phyloP scores from a whole-genome alignment of 75 land plant genomes.

The Chamaecyparis obtusa region DNA sequence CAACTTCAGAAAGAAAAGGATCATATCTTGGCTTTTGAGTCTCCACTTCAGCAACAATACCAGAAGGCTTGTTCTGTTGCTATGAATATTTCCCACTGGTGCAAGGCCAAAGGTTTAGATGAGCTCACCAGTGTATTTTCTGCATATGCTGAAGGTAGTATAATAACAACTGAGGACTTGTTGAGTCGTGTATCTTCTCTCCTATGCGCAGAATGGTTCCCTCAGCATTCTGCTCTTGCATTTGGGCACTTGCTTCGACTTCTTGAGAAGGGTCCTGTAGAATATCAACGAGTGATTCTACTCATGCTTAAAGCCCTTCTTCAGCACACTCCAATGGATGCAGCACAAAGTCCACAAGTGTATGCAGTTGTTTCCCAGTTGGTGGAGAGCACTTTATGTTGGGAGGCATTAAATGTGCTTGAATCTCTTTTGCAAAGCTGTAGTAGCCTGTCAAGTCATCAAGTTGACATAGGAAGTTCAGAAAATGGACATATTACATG shows the following conservation, averaged over 20 bases:
- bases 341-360: constrained; percentile 93
- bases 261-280: constrained; percentile 91
- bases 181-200: constrained; percentile 71
- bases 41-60: constrained; percentile 81
- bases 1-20: constrained; percentile 70
- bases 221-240: constrained; percentile 88
- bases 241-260: constrained; percentile 92
- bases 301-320: constrained; percentile 90
- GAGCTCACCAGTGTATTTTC: constrained; percentile 69
- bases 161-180: constrained; percentile 61
- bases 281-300: constrained; percentile 91
- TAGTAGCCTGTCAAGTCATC: constrained; percentile 42
- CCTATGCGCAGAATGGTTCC: constrained; percentile 91
- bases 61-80: constrained; percentile 96
- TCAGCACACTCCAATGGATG: constrained; percentile 89
- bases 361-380: constrained; percentile 93
- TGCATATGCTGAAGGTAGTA: constrained; percentile 72
- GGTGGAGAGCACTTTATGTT: constrained; percentile 93
- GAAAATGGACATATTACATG: constrained; percentile 39
- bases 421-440: constrained; percentile 96
- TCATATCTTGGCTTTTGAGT: constrained; percentile 31
- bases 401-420: constrained; percentile 91
- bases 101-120: constrained; percentile 73
- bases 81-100: constrained; percentile 83
- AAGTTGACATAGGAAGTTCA: constrained; percentile 26